Conservation (phyloP, 2,329 filamentous ascomycete genomes). For the Colletotrichum sp. region DNA sequence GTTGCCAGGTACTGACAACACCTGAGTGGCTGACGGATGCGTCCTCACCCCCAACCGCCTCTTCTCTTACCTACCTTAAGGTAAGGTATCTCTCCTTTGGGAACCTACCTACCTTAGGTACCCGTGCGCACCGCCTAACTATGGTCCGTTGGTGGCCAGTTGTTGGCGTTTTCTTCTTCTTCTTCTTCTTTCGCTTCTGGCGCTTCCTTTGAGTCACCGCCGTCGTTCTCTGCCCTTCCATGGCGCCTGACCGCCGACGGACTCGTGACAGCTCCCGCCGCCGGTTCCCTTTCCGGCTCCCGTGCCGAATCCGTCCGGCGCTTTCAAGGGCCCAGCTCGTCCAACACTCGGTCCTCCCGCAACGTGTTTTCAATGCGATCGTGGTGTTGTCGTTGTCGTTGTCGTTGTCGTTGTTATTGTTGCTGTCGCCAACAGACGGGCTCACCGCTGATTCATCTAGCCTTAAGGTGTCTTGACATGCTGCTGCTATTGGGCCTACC, state of each 20-base stretch:
- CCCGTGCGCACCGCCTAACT: not conserved
- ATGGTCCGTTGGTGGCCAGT: not conserved
- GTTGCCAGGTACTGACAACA: not conserved
- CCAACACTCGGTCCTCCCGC: not conserved
- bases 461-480: not conserved
- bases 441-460: not conserved
- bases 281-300: not conserved
- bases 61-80: not conserved
- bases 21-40: not conserved
- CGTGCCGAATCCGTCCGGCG: not conserved
- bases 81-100: too few relatives aligned
- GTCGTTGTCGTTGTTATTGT: not conserved
- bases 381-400: not conserved
- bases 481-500: not conserved
- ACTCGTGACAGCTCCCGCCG: not conserved
- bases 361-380: not conserved
- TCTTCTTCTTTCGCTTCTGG: not conserved
- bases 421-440: not conserved
- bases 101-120: not conserved
- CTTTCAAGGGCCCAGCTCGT: not conserved
- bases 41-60: not conserved
- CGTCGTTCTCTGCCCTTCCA: not conserved
- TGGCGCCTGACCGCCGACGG: not conserved
- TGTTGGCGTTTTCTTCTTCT: not conserved
- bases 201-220: not conserved